These are phyloP conservation scores for Irpex rosettiformis DNA, from an alignment of 1,284 basidiomycete species.

Conservation along the genomic window DNA sequence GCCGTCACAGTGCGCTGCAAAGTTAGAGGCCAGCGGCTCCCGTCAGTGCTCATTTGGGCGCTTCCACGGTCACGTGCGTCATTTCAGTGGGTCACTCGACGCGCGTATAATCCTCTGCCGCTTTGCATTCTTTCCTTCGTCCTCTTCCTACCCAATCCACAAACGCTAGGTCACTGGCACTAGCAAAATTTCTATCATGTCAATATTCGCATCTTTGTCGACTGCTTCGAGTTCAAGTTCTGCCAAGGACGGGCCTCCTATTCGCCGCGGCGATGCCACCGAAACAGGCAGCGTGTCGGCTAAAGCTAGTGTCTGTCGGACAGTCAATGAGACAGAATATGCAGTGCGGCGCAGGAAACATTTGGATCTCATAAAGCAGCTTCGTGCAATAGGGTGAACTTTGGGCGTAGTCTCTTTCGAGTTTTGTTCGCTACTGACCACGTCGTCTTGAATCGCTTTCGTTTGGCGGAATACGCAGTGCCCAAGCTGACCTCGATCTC, in stretches of 20 bases:
- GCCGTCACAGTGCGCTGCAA: too few species aligned
- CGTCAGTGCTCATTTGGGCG: too few species aligned
- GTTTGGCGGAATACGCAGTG: constrained; percentile 32
- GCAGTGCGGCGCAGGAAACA: constrained; percentile 11
- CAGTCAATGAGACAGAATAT: constrained; percentile 10
- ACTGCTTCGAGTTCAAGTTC: neutral
- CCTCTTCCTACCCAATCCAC: neutral
- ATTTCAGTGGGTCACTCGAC: too few species aligned
- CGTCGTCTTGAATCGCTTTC: neutral
- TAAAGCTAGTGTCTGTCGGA: neutral
- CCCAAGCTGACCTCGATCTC: constrained; percentile 63
- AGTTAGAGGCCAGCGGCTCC: too few species aligned
- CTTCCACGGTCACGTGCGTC: neutral
- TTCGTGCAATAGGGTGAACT: constrained; percentile 14
- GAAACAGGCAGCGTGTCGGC: neutral
- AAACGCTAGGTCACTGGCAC: too few species aligned
- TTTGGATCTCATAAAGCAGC: constrained; percentile 12
- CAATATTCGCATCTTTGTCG: neutral
- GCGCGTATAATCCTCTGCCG: too few species aligned
- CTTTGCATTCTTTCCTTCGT: neutral
- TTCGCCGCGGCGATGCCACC: neutral
- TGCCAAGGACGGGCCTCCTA: neutral
- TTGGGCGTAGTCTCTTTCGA: too few species aligned
- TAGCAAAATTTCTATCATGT: too few species aligned
- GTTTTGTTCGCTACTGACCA: neutral